Conservation (phyloP, 768 basidiomycete species). For the Tulasnella sp. region DNA sequence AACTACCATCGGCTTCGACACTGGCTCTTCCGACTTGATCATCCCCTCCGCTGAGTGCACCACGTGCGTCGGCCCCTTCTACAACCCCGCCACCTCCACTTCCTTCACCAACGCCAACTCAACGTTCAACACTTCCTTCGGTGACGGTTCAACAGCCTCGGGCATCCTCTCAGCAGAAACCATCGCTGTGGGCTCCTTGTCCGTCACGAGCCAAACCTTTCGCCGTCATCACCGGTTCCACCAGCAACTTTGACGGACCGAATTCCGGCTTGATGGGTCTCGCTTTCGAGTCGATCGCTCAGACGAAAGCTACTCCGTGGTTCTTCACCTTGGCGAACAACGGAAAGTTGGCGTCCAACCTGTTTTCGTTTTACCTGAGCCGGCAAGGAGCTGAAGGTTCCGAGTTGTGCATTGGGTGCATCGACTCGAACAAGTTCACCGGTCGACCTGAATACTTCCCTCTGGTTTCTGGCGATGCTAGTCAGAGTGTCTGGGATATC, state of each 20-base stretch:
- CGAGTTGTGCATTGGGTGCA: slow-evolving; percentile 10
- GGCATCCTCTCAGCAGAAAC: not conserved
- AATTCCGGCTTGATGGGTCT: not conserved
- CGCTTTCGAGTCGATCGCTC: not conserved
- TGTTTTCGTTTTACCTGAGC: slow-evolving; percentile 3
- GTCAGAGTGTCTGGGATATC: not conserved
- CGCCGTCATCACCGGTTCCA: not conserved
- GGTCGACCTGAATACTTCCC: slow-evolving; percentile 1
- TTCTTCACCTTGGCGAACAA: not conserved
- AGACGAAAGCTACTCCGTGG: not conserved
- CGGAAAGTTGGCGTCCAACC: not conserved
- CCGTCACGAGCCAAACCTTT: not conserved
- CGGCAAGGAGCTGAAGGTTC: not conserved
- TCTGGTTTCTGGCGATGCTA: not conserved
- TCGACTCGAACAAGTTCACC: slow-evolving; percentile 6
- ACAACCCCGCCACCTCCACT: not conserved
- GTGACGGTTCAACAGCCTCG: not conserved
- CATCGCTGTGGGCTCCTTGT: not conserved
- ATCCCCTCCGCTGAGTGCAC: not conserved
- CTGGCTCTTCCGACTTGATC: slow-evolving; percentile 18
- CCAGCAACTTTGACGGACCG: not conserved
- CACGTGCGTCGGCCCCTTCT: not conserved
- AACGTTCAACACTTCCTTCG: not conserved
- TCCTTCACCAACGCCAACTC: not conserved
- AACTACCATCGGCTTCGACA: slow-evolving; percentile 15